Evolutionary conservation across 352 stramenopile genomes (phyloP), one percentile per base, ranked within the genome.

Genomic region (Phytophthora nicotianae): DNA sequence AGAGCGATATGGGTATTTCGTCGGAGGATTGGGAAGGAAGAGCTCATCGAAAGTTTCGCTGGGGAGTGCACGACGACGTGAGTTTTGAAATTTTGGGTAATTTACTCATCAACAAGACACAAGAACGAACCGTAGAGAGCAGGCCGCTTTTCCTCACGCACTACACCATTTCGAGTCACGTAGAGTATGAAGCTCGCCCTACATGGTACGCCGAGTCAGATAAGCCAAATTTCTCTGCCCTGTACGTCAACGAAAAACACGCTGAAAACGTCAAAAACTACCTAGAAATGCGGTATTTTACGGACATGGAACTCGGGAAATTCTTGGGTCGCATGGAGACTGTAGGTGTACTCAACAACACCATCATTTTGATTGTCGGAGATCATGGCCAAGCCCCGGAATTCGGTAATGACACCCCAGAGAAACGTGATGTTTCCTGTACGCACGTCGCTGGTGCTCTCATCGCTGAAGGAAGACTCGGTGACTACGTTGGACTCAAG

Each of bases 101-200:
- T 35, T 38, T 89, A 6, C 46, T 86, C 37, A 24, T 74, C 8
- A 85, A 83, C 56, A 81, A 81, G 50, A 78, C 72, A 1, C 58
- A 62, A 24, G 53, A 67, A 3, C 72, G 65, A 8, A 45, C 75
- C 3, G 46, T 37, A 0, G 45, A 40, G 24, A 77, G 21, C 21
- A 54, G 2, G 63, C 74, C 79, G n/a, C 74, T 82, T 9, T 87
- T 84, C 38, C 54, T 86, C 16, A 86, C 69, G 5, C 75, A 85
- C 41, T 89, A 87, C 58, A 85, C 77, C 4, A 87, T 89, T 52
- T 83, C 74, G 3, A 86, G 74, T 47, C 79, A 89, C 63, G 65
- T 63, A 11, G 50, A 65, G 26, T 89, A 75, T 45, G 35, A 58
- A 20, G 47, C 72, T 0, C 57, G 63, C 3, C 72, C 79, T 1